Conservation (phyloP, 1,284 basidiomycete genomes). For the Irpex sp. region DNA sequence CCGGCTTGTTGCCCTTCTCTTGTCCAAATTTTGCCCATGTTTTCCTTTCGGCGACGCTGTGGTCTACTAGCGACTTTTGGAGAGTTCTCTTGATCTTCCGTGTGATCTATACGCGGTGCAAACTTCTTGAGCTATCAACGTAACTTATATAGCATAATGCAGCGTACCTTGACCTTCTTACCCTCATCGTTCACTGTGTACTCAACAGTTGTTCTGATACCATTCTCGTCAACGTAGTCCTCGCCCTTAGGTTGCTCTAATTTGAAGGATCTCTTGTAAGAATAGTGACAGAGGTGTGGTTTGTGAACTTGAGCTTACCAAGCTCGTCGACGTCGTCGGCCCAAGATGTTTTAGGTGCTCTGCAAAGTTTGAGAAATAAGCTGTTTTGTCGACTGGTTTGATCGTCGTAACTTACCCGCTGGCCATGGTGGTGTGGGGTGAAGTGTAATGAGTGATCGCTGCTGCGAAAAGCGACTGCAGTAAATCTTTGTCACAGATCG, state of each 20-base stretch:
- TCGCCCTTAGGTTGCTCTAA: conserved; percentile 41
- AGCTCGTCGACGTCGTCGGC: conserved; percentile 81
- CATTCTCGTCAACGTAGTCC: conserved; percentile 84
- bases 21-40: conserved; percentile 93
- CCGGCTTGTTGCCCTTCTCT: conserved; percentile 85
- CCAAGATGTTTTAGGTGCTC: conserved; percentile 67
- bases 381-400: neutral
- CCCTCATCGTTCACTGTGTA: conserved; percentile 89
- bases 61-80: conserved; percentile 91
- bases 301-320: conserved; percentile 36
- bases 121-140: neutral
- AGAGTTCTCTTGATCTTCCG: conserved; percentile 85
- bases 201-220: conserved; percentile 83
- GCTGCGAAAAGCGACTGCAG: neutral
- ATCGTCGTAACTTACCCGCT: conserved; percentile 8
- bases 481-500: conserved; percentile 1
- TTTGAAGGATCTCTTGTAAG: neutral
- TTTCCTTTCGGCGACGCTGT: conserved; percentile 90
- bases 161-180: conserved; percentile 86
- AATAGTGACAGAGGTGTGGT: neutral
- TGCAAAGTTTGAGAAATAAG: conserved; percentile 1
- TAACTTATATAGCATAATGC: neutral
- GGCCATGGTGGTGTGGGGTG: conserved; percentile 10
- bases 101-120: conserved; percentile 57
- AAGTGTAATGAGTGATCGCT: neutral